These are phyloP conservation scores for Gamarada debralockiae DNA, from an alignment of 495 filamentous ascomycete species.

Conservation along the genomic window DNA sequence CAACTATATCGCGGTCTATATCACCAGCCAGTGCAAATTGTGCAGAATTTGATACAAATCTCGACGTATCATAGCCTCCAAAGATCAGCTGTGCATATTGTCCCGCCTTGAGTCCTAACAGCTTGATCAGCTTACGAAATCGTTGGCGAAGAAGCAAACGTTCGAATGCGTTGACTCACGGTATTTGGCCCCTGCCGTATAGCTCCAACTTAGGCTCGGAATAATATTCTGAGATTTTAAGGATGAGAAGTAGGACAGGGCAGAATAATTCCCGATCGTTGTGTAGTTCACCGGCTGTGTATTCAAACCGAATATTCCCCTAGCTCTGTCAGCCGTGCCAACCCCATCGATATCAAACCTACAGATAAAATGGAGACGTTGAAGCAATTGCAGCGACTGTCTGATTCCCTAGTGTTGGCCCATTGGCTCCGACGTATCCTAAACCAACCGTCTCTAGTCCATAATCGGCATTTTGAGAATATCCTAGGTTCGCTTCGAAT, in stretches of 20 bases:
- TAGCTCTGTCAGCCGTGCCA: conserved; percentile 6
- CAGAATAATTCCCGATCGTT: conserved; percentile 20
- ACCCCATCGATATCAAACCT: conserved; percentile 2
- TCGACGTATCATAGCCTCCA: conserved; percentile 50
- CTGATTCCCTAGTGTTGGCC: conserved; percentile 41
- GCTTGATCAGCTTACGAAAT: conserved; percentile 13
- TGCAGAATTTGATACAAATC: conserved; percentile 42
- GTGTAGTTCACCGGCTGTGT: conserved; percentile 30
- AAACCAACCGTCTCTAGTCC: conserved; percentile 50
- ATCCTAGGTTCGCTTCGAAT: conserved; percentile 40
- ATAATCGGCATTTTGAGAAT: conserved; percentile 35
- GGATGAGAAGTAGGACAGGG: conserved; percentile 43
- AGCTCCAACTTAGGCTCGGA: conserved; percentile 50
- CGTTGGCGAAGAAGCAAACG: background rate
- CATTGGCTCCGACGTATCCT: conserved; percentile 29
- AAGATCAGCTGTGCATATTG: conserved; percentile 49
- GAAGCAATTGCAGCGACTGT: conserved; percentile 41
- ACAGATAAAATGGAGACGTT: conserved; percentile 47
- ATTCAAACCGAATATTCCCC: conserved; percentile 18
- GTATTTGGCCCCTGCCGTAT: conserved; percentile 53
- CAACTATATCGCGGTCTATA: conserved; percentile 42
- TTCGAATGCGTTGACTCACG: conserved; percentile 26
- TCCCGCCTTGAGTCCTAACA: conserved; percentile 39
- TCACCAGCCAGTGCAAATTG: conserved; percentile 41
- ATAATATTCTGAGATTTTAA: conserved; percentile 43